Evolutionary conservation across 352 stramenopile species (phyloP).

Genomic region (Globisporangium splendens): DNA sequence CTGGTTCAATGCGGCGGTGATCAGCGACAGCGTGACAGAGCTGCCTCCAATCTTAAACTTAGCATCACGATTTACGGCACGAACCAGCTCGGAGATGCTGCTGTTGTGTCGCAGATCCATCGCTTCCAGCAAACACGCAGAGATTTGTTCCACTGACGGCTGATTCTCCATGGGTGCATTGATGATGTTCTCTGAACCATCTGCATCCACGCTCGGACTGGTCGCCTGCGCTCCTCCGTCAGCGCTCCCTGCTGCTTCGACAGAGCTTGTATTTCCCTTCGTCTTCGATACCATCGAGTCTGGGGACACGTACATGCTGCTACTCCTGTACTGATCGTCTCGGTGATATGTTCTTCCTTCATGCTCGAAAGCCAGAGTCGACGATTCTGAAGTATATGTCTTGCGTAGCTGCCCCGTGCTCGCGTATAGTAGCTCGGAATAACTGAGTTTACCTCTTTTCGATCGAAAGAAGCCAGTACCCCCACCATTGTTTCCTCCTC

Average conservation of each 20-base stretch:
- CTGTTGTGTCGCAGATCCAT: conserved; percentile 59
- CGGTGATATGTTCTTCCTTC: conserved; percentile 62
- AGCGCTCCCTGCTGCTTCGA: conserved; percentile 10
- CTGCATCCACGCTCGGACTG: conserved; percentile 6
- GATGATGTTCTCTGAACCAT: not conserved
- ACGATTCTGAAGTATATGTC: conserved; percentile 77
- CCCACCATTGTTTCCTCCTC: conserved; percentile 13
- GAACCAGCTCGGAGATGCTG: conserved; percentile 55
- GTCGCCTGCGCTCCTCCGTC: conserved; percentile 14
- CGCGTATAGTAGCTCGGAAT: conserved; percentile 76
- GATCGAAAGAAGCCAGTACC: conserved; percentile 19
- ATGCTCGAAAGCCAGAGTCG: conserved; percentile 74
- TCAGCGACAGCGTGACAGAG: conserved; percentile 39
- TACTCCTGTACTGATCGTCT: conserved; percentile 79
- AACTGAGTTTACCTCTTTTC: conserved; percentile 75
- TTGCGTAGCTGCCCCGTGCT: conserved; percentile 80
- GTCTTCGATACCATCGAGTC: conserved; percentile 23
- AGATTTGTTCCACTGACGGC: conserved; percentile 39
- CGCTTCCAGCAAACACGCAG: conserved; percentile 38
- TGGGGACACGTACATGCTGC: conserved; percentile 76
- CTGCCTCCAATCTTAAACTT: conserved; percentile 2
- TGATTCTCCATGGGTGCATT: not conserved
- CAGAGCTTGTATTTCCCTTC: not conserved
- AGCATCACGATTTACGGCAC: conserved; percentile 29
- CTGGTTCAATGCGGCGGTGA: conserved; percentile 55